Base-by-base conservation (phyloP, 768 basidiomycete species). In the Boletus pseudopeckii region DNA sequence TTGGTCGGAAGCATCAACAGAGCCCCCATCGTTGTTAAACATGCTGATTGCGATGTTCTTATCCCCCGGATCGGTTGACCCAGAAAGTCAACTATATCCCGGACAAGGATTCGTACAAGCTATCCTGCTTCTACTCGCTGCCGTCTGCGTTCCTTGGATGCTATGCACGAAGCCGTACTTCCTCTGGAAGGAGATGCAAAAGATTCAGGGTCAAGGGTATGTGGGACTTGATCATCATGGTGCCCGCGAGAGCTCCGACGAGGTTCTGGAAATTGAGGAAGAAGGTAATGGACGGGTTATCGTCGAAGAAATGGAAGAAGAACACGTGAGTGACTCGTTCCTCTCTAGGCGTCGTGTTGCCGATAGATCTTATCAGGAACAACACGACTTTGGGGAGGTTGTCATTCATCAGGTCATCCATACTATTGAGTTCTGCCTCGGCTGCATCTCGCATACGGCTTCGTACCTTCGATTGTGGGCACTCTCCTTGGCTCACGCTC, bases 381-480 rank as follows among this genome's bases (percentile, higher is more conserved):
- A 90, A 45, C 92, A 95, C 69, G 93, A 97, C 65, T 92, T 98
- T 71, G 78, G 93, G 66, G 97, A 99, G 71, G 83, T 97, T 54
- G 83, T 97, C 22, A 90, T 98, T 55, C 96, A 99, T 73, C 97
- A 99, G 71, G 78, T 97, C 57, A 99, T 99, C 65, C 97, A 98
- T 73, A 96, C 94, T 24, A 98, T 99, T 72, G 97, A 99, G 75
- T 99, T 98, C 74, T 99, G 97, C 69, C 84, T 99, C 33, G 97
- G 96, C 7, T 98, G 96, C 71, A 98, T 98, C 65, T 98, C 96
- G 58, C 96, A 98, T 71, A 98, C 96, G 1, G 92, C 92, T 13
- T 92, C 90, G 15, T 92, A 91, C 72, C 82, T 93, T 45, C 89
- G 96, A 68, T 78, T 99, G 37, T 98, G 96, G 96, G 97, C 97